phyloP scores from a whole-genome alignment of 2,329 filamentous ascomycete species.

The Plectosphaerella sp. region DNA sequence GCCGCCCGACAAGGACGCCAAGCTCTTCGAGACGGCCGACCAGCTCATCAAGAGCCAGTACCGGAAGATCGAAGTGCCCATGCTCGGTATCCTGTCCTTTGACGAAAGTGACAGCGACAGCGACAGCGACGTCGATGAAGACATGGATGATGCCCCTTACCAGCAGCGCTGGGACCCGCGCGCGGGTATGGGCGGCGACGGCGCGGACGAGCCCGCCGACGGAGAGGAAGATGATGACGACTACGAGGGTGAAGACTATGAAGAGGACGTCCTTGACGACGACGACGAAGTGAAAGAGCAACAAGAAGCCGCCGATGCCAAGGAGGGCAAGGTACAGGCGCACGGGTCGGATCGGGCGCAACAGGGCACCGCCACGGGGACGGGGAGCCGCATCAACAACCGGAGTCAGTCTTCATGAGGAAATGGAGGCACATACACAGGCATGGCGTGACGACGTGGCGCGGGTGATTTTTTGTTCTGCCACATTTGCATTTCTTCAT shows the following conservation, averaged over 20 bases:
- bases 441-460: neutral
- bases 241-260: slow-evolving; percentile 11
- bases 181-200: slow-evolving; percentile 18
- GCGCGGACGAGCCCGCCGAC: slow-evolving; percentile 19
- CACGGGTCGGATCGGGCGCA: neutral
- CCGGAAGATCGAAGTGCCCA: slow-evolving; percentile 38
- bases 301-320: neutral
- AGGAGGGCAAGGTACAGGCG: neutral
- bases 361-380: slow-evolving; percentile 9
- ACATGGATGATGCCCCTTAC: slow-evolving; percentile 14
- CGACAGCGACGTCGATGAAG: slow-evolving; percentile 17
- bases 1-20: slow-evolving; percentile 34
- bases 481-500: neutral
- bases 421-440: neutral
- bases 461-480: neutral
- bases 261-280: slow-evolving; percentile 9
- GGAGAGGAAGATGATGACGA: slow-evolving; percentile 14
- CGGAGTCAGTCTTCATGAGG: slow-evolving; percentile 10
- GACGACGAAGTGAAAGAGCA: neutral
- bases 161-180: neutral
- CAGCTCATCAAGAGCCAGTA: slow-evolving; percentile 44
- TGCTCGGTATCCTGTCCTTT: slow-evolving; percentile 39
- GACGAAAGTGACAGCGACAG: slow-evolving; percentile 39
- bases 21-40: slow-evolving; percentile 39
- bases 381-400: slow-evolving; percentile 9